Percentiles rank a stretch among this genome's conserved stretches.
Evolutionary conservation across 192 early-diverging fungal species (phyloP).

Genomic region (Obelidium mucronatum): DNA sequence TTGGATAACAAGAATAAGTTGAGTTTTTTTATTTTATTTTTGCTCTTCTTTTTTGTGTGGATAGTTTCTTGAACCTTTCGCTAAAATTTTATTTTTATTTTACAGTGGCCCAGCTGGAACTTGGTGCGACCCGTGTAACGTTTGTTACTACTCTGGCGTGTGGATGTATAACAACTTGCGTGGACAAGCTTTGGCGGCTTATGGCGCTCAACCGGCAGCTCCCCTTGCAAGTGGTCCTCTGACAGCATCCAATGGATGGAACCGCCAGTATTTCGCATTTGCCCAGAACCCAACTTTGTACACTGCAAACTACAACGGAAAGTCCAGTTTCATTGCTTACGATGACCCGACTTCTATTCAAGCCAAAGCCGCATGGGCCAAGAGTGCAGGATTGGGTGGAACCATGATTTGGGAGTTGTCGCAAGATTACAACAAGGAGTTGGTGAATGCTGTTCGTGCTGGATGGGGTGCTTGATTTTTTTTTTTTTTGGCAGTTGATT

Average conservation of each 20-base stretch:
- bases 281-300: conserved; percentile 64
- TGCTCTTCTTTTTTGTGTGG: too few relatives aligned
- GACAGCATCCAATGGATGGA: conserved; percentile 61
- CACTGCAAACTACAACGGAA: conserved; percentile 54
- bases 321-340: conserved; percentile 71
- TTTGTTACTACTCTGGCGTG: conserved; percentile 41
- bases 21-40: too few relatives aligned
- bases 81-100: too few relatives aligned
- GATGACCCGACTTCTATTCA: conserved; percentile 72
- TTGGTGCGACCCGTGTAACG: conserved; percentile 10
- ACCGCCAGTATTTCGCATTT: conserved; percentile 58
- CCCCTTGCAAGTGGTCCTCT: conserved; percentile 46
- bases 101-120: background rate
- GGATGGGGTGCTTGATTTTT: background rate
- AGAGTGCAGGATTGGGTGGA: conserved; percentile 30
- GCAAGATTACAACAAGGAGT: background rate
- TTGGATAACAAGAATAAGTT: too few relatives aligned
- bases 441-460: background rate
- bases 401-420: too few relatives aligned
- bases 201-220: conserved; percentile 44
- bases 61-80: too few relatives aligned
- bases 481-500: background rate
- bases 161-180: conserved; percentile 71
- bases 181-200: conserved; percentile 43
- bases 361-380: conserved; percentile 66